Evolutionary conservation across 352 stramenopile species (phyloP), one percentile per base, ranked within the genome.

Genomic region (Pythium oligandrum): DNA sequence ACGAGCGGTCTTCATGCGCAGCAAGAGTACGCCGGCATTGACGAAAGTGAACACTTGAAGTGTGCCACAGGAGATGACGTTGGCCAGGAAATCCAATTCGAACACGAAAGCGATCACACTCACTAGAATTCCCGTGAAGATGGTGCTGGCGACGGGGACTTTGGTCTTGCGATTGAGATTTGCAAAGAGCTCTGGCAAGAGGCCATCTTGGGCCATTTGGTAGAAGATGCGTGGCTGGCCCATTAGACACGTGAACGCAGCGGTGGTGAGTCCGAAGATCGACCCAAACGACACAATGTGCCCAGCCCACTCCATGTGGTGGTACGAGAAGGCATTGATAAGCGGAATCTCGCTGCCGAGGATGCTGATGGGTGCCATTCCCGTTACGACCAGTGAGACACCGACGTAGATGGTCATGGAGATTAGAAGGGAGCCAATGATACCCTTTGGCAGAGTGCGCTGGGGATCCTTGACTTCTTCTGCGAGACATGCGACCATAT

Each of bases 41-140:
- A 97, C 88, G 51, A 96, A 96, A n/a, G 87, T 96, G 50, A 97
- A 97, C 2, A 96, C 90, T 72, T 96, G 80, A 0, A 96, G 63
- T 6, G 84, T 97, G 36, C 88, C 90, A 40, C 91, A 88, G 12
- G 84, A 96, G 68, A 97, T 97, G 30, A 96, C 75, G 59, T 95
- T 96, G 33, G 90, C 88, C 31, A 97, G 71, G 40, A 92, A 95
- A 54, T 91, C 75, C n/a, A 97, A 66, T 32, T 96, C 83, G 38
- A 96, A 95, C 4, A 96, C 79, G 35, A 94, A 95, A 32, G 90
- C 76, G 44, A 97, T 78, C 9, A 53, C 57, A 1, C 79, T 75
- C 6, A 94, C 84, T 32, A 95, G 66, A 8, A 88, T 44, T 40
- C 88, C 88, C 3, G 90, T 97, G 51, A 96, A 82, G 52, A 96